phyloP scores from a whole-genome alignment of 306 rosid genomes.

The Medicago truncatula region MtrunA17r5.0-ANR NC_053045.1:24681001-24681500 shows the following conservation, averaged over 20 bases:
- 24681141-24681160: conserved; percentile 23
- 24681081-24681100: conserved; percentile 49
- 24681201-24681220: conserved; percentile 10
- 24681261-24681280: conserved; percentile 12
- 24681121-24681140: conserved; percentile 39
- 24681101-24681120: conserved; percentile 62
- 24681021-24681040: conserved; percentile 49
- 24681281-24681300: conserved; percentile 22
- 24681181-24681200: conserved; percentile 23
- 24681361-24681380: conserved; percentile 28
- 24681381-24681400: conserved; percentile 19
- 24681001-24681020: conserved; percentile 72
- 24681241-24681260: background rate
- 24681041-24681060: conserved; percentile 56
- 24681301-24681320: conserved; percentile 19
- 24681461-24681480: background rate
- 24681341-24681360: conserved; percentile 1
- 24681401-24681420: conserved; percentile 11
- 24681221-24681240: conserved; percentile 20
- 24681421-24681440: conserved; percentile 30
- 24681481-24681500: conserved; percentile 4
- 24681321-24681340: conserved; percentile 12
- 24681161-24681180: conserved; percentile 17
- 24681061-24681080: conserved; percentile 64
- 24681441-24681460: background rate